Conservation (phyloP, 306 rosid species). For the Glycine soja region DNA sequence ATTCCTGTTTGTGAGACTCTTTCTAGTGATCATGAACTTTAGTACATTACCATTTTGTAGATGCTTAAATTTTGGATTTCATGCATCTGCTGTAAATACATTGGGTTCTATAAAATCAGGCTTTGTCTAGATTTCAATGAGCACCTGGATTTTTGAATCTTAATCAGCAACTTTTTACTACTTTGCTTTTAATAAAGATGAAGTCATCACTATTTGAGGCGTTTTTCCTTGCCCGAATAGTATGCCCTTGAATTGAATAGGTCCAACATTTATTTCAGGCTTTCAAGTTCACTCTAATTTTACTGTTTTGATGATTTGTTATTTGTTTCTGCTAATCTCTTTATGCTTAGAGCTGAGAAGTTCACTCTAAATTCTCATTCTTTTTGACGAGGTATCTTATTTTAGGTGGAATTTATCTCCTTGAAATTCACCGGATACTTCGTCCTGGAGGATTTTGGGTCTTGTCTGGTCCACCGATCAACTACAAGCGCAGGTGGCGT, state of each 20-base stretch:
- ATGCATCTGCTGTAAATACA: not conserved
- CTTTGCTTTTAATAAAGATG: not conserved
- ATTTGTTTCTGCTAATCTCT: slow-evolving; percentile 7
- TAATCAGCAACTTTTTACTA: not conserved
- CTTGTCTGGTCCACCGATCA: no score
- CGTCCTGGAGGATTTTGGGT: slow-evolving; percentile 99
- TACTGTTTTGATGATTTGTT: not conserved
- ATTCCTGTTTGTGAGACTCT: slow-evolving; percentile 13
- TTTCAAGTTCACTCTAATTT: not conserved
- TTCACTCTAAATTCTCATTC: slow-evolving; percentile 1
- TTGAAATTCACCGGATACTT: slow-evolving; percentile 88
- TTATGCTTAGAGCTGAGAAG: slow-evolving; percentile 19
- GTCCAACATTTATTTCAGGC: slow-evolving; percentile 5
- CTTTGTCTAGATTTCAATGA: not conserved
- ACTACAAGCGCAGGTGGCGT: no score
- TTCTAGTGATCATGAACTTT: slow-evolving; percentile 2
- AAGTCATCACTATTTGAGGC: not conserved
- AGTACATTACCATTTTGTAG: slow-evolving; percentile 17
- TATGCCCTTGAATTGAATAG: not conserved
- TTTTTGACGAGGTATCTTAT: slow-evolving; percentile 23
- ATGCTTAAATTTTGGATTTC: slow-evolving; percentile 24
- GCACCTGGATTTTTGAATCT: not conserved
- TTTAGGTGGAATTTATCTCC: slow-evolving; percentile 86
- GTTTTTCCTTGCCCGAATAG: not conserved
- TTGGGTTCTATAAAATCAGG: slow-evolving; percentile 11